A percentile compares a stretch with the other conserved stretches of the same genome.
Evolutionary conservation across 2,329 filamentous ascomycete species (phyloP).

Genomic region (Paecilomyces dactylethromorphus): DNA sequence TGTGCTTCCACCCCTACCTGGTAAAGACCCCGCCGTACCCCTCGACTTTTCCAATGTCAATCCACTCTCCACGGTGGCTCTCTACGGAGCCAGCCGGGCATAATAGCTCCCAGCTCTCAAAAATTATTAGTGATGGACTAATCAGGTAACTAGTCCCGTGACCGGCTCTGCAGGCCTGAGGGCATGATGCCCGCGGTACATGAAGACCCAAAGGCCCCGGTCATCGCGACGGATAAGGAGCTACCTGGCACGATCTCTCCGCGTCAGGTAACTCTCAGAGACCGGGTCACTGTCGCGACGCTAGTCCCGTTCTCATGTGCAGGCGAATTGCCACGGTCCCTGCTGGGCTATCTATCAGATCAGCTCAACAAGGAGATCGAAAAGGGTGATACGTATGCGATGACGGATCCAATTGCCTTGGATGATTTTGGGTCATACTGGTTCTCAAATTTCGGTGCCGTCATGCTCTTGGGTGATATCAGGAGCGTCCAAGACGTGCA

Average conservation of each 20-base stretch:
- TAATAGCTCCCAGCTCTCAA: neutral
- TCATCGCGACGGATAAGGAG: slow-evolving; percentile 30
- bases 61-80: neutral
- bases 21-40: neutral
- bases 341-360: slow-evolving; percentile 72
- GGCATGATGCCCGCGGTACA: slow-evolving; percentile 30
- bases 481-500: slow-evolving; percentile 52
- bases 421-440: slow-evolving; percentile 75
- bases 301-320: slow-evolving; percentile 76
- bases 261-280: slow-evolving; percentile 72
- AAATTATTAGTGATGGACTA: neutral
- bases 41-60: neutral
- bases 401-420: slow-evolving; percentile 69
- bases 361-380: slow-evolving; percentile 88
- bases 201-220: slow-evolving; percentile 24
- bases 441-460: slow-evolving; percentile 84
- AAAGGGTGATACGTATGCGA: slow-evolving; percentile 85
- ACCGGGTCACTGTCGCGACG: slow-evolving; percentile 76
- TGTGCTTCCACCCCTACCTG: neutral
- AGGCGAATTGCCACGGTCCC: slow-evolving; percentile 65
- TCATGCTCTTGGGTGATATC: slow-evolving; percentile 78
- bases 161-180: slow-evolving; percentile 18
- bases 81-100: neutral
- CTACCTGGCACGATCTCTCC: slow-evolving; percentile 64
- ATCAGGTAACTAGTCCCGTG: slow-evolving; percentile 25